phyloP scores from a whole-genome alignment of 768 basidiomycete species.

The Podaxis mareebaensis region DNA sequence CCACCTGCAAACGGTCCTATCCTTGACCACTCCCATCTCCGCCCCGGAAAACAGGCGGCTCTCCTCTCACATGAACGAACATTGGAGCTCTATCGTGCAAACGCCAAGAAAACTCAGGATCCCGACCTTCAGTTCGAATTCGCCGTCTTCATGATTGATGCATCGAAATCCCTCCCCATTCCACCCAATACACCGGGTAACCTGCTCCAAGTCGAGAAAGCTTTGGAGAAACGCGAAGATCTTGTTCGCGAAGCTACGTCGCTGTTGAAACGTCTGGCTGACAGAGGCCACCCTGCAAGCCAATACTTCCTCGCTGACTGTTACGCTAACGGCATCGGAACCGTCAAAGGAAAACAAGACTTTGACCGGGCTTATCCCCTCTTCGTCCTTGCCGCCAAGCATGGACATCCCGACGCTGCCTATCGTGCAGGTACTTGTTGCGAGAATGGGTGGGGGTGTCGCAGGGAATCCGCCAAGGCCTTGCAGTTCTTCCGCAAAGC shows the following conservation, averaged over 20 bases:
- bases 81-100: constrained; percentile 93
- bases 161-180: constrained; percentile 86
- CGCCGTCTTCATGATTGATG: constrained; percentile 98
- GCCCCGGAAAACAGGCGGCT: constrained; percentile 89
- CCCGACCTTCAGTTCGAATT: constrained; percentile 98
- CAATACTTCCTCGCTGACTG: constrained; percentile 99
- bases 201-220: constrained; percentile 78
- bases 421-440: constrained; percentile 97
- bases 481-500: constrained; percentile 94
- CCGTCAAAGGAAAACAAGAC: constrained; percentile 86
- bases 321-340: constrained; percentile 97
- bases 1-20: constrained; percentile 67
- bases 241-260: constrained; percentile 85
- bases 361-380: constrained; percentile 97
- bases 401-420: constrained; percentile 92
- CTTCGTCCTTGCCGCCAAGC: constrained; percentile 95
- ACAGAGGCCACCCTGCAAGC: constrained; percentile 90
- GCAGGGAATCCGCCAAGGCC: constrained; percentile 89
- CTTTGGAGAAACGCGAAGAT: constrained; percentile 81
- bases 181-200: constrained; percentile 71
- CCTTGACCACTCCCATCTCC: constrained; percentile 89
- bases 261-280: constrained; percentile 88
- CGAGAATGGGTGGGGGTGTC: constrained; percentile 98
- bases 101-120: constrained; percentile 98
- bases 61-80: constrained; percentile 95